Percentiles rank a stretch among this genome's conserved stretches.
phyloP scores from a whole-genome alignment of 1,139 yeast genomes.

The Scheffersomyces illinoinensis region DNA sequence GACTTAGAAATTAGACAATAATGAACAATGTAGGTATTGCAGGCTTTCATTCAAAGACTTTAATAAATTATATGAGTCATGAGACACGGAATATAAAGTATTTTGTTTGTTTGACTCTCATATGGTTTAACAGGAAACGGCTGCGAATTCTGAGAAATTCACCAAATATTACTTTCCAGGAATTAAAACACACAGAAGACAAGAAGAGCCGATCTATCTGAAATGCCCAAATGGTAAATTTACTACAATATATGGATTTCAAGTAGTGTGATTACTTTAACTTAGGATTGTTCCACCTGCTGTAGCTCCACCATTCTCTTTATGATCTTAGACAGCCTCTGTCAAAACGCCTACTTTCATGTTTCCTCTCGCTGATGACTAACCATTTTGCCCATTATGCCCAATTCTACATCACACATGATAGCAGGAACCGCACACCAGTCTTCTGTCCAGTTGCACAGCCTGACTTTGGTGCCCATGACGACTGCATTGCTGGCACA shows the following conservation, averaged over 20 bases:
- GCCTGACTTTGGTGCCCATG: background rate
- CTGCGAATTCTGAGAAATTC: background rate
- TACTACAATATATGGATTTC: too few relatives aligned
- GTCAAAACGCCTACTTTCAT: too few relatives aligned
- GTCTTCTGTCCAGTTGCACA: background rate
- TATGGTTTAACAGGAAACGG: background rate
- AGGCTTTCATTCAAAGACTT: background rate
- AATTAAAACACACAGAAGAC: background rate
- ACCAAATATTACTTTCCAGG: background rate
- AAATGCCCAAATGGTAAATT: too few relatives aligned
- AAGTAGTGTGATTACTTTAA: too few relatives aligned
- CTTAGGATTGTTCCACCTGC: too few relatives aligned
- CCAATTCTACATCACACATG: background rate
- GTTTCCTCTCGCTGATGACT: too few relatives aligned
- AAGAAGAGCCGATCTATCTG: too few relatives aligned
- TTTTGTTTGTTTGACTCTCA: background rate
- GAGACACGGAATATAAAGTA: background rate
- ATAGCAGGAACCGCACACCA: background rate
- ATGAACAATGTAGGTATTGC: background rate
- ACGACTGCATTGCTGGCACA: background rate
- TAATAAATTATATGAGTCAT: too few relatives aligned
- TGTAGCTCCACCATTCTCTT: too few relatives aligned
- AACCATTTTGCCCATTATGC: too few relatives aligned
- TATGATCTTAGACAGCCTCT: too few relatives aligned
- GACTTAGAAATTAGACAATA: background rate